phyloP scores from a whole-genome alignment of 148 eudicot genomes.

The Persicaria maculosa region DNA sequence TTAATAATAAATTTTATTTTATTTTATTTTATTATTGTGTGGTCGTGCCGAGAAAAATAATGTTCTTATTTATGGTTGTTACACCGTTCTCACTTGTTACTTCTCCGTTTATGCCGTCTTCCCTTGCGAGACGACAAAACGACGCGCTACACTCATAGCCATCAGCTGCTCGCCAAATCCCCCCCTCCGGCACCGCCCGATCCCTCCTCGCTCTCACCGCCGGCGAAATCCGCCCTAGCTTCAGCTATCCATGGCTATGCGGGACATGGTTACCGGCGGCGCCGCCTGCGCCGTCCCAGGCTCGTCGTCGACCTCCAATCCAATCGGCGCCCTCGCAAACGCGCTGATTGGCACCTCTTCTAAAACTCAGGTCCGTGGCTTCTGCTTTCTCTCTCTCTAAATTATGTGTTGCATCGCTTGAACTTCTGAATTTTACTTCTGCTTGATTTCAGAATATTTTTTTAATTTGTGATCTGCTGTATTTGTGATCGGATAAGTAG shows the following conservation, averaged over 20 bases:
- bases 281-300: slow-evolving; percentile 61
- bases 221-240: background rate
- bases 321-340: slow-evolving; percentile 71
- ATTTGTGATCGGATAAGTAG: background rate
- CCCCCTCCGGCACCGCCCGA: background rate
- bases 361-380: slow-evolving; percentile 52
- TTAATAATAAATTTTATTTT: too few species aligned
- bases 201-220: background rate
- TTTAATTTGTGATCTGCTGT: background rate
- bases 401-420: background rate
- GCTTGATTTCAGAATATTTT: background rate
- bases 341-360: slow-evolving; percentile 72
- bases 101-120: background rate
- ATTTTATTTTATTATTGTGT: too few species aligned
- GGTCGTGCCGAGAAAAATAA: too few species aligned
- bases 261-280: slow-evolving; percentile 71
- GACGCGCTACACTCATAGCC: background rate
- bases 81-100: background rate
- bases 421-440: background rate
- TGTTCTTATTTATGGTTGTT: background rate
- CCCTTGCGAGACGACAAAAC: slow-evolving; percentile 3
- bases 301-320: slow-evolving; percentile 68
- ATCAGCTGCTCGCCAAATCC: background rate
- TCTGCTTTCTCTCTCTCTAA: background rate
- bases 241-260: slow-evolving; percentile 53